Base-by-base conservation (phyloP, 441 rosid species). In the Pelargonium myrrhifolium region DNA sequence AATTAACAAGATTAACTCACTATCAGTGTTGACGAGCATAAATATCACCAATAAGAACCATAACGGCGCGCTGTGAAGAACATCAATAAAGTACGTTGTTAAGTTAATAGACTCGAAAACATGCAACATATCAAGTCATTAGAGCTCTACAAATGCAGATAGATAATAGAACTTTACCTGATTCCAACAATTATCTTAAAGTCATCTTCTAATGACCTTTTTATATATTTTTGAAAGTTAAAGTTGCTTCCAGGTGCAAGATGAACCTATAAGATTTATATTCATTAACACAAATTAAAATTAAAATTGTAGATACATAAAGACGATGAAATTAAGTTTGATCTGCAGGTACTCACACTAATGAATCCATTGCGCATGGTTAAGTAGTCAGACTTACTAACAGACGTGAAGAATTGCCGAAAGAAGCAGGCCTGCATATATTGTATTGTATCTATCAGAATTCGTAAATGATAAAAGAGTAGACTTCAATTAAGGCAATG, bases 341-440 rank as follows among this genome's bases (percentile, higher is more conserved):
- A n/a, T n/a, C n/a, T n/a, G n/a, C n/a, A n/a, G n/a, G 39, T 75
- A 80, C 98, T 84, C 64, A 95, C 99, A 22, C 79, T 72, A 18
- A 90, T 74, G 64, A 95, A 92, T 69, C 96, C 98, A 72, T 90
- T 90, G 24, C 99, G 75, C 97, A 92, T 85, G 1, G 98, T 81
- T 78, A 89, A 62, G 75, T 92, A 95, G 67, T 95, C 99, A 35
- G 92, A 81, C 78, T 61, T 87, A 24, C 87, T 74, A 59, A 95
- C 97, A 0, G 98, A 90, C 79, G 90, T 82, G 56, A 87, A 68
- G 73, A 95, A 90, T 77, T 95, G 98, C 67, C 86, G 85, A 66
- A 79, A 87, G 81, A 95, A 85, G 82, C 96, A 87, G 69, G 88
- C 84, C 98, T 94, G 77, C 77, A 74, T 56, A 26, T 60, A 37